These are phyloP conservation scores for Penicillium sp. DNA, from an alignment of 2,329 filamentous ascomycete genomes.

Conservation along the genomic window DNA sequence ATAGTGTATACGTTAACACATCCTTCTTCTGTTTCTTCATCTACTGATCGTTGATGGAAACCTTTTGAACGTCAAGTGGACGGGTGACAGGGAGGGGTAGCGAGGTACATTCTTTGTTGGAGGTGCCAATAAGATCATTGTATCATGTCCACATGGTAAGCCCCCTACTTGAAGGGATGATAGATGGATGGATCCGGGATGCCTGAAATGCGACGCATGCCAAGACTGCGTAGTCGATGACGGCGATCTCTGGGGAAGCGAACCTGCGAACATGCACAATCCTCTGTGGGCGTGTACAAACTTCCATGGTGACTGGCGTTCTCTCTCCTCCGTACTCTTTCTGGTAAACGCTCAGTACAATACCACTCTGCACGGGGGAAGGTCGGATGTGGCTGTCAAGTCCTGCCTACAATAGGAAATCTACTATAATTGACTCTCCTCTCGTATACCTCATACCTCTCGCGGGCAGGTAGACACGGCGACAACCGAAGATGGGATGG, in stretches of 20 bases:
- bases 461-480: background rate
- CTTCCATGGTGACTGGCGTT: background rate
- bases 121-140: conserved; percentile 3
- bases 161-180: background rate
- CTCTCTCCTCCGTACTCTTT: background rate
- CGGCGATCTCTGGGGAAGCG: conserved; percentile 4
- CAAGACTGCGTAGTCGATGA: background rate
- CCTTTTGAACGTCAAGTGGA: background rate
- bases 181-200: background rate
- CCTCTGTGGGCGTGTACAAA: background rate
- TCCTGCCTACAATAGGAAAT: background rate
- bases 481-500: background rate
- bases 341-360: background rate
- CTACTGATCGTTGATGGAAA: background rate
- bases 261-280: background rate
- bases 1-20: background rate
- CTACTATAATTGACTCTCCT: background rate
- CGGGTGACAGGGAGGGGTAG: background rate
- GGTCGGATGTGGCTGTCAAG: background rate
- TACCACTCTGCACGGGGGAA: background rate
- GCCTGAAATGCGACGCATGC: background rate
- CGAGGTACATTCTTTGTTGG: background rate
- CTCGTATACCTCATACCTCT: background rate
- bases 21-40: background rate
- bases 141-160: conserved; percentile 5